phyloP scores from a whole-genome alignment of 371 early-diverging fungal species.

The Umbelopsis sp. region DNA sequence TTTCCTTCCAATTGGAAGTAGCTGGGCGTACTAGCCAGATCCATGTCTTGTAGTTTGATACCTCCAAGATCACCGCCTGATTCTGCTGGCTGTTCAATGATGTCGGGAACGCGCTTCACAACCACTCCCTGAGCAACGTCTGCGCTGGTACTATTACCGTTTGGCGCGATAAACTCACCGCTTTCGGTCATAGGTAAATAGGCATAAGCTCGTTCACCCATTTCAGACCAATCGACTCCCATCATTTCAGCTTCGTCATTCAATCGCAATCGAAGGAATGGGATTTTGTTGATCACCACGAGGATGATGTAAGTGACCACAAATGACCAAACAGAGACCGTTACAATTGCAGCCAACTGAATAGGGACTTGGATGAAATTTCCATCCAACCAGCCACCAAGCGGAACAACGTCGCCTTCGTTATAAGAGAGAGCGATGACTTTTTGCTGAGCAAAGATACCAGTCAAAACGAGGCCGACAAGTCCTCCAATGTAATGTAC shows the following conservation, averaged over 20 bases:
- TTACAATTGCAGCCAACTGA: conserved; percentile 60
- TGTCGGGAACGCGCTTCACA: conserved; percentile 39
- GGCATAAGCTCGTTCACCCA: conserved; percentile 73
- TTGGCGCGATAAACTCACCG: conserved; percentile 8
- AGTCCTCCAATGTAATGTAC: conserved; percentile 78
- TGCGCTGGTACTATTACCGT: conserved; percentile 9
- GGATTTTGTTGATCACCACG: conserved; percentile 51
- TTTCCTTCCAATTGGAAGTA: not conserved
- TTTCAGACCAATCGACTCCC: conserved; percentile 66
- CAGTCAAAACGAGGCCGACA: conserved; percentile 71
- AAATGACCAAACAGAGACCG: conserved; percentile 67
- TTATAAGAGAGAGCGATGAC: conserved; percentile 65
- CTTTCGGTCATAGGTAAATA: conserved; percentile 49
- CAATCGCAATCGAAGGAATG: conserved; percentile 57
- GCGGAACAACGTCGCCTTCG: conserved; percentile 54
- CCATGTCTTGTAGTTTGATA: conserved; percentile 11
- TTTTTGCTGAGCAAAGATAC: conserved; percentile 68
- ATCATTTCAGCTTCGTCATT: conserved; percentile 61
- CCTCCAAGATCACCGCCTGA: not conserved
- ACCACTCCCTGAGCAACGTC: conserved; percentile 23
- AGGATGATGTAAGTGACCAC: conserved; percentile 63
- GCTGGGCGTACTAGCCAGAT: not conserved
- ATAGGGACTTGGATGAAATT: conserved; percentile 66
- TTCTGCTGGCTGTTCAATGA: conserved; percentile 41
- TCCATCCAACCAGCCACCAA: conserved; percentile 72